Conservation (phyloP, 345 rosid genomes). For the Syzygium oleosum region DNA sequence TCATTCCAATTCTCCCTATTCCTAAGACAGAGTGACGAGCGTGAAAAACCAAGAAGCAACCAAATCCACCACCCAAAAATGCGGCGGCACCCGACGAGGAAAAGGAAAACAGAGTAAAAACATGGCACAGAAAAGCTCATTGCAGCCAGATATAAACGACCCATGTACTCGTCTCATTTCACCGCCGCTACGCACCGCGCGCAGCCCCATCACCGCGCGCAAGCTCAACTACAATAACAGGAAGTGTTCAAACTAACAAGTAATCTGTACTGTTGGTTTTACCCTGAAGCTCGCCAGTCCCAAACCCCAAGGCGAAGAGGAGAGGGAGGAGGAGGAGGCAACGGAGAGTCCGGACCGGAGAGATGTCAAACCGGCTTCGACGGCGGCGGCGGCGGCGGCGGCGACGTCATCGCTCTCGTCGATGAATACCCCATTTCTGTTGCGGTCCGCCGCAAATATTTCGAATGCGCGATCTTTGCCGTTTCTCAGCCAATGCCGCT, state of each 20-base stretch:
- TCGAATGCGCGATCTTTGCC: background rate
- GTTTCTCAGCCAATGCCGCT: background rate
- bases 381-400: background rate
- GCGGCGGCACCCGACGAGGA: background rate
- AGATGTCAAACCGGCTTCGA: background rate
- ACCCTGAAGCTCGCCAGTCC: background rate
- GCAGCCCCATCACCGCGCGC: background rate
- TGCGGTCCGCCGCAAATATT: background rate
- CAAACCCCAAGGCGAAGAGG: background rate
- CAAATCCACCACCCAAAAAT: background rate
- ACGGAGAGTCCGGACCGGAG: background rate
- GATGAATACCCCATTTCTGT: background rate
- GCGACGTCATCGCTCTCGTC: background rate
- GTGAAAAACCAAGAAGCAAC: background rate
- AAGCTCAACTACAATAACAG: background rate
- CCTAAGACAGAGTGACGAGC: background rate
- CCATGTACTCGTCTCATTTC: background rate
- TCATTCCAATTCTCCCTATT: background rate
- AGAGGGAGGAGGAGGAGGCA: background rate
- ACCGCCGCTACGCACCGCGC: background rate
- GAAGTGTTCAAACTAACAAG: background rate
- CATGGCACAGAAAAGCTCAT: background rate
- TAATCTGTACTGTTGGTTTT: background rate
- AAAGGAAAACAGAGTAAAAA: background rate
- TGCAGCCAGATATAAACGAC: background rate